Conservation (phyloP, 495 filamentous ascomycete genomes). For the Penicillium tannophilum region DNA sequence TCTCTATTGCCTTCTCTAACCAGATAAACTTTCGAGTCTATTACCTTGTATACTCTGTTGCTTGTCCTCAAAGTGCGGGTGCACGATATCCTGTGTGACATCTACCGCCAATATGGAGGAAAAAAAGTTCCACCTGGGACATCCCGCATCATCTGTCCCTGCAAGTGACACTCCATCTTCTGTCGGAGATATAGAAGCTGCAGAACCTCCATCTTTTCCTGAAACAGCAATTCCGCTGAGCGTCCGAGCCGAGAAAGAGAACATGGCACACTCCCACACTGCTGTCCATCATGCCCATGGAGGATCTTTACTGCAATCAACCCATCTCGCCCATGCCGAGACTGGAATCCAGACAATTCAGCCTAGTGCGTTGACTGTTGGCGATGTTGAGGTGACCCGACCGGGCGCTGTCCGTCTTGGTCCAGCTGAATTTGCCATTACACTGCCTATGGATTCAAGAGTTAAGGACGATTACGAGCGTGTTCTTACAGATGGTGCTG, state of each 20-base stretch:
- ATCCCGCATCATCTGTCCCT: not conserved
- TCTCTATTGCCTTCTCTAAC: not conserved
- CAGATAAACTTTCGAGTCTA: not conserved
- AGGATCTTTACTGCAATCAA: constrained; percentile 25
- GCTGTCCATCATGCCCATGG: constrained; percentile 26
- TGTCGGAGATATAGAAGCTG: constrained; percentile 44
- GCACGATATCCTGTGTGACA: not conserved
- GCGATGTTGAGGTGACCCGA: constrained; percentile 24
- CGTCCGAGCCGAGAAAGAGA: constrained; percentile 36
- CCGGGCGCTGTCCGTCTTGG: constrained; percentile 47
- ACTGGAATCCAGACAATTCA: constrained; percentile 44
- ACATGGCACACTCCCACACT: constrained; percentile 23
- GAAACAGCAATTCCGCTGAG: constrained; percentile 42
- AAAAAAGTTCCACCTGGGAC: constrained; percentile 6
- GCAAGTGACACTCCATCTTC: constrained; percentile 42
- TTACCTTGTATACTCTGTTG: not conserved
- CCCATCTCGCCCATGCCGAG: constrained; percentile 17
- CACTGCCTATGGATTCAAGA: constrained; percentile 49
- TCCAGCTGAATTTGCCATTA: constrained; percentile 45
- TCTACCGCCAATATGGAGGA: constrained; percentile 1
- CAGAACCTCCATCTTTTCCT: constrained; percentile 27
- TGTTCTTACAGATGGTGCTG: constrained; percentile 29
- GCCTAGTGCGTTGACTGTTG: constrained; percentile 44
- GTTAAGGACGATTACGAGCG: constrained; percentile 48
- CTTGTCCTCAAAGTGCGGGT: not conserved